Percentiles rank a stretch among this genome's conserved stretches.
These are phyloP conservation scores for Xanthoconium separans DNA, from an alignment of 1,284 basidiomycete species.

Conservation along the genomic window DNA sequence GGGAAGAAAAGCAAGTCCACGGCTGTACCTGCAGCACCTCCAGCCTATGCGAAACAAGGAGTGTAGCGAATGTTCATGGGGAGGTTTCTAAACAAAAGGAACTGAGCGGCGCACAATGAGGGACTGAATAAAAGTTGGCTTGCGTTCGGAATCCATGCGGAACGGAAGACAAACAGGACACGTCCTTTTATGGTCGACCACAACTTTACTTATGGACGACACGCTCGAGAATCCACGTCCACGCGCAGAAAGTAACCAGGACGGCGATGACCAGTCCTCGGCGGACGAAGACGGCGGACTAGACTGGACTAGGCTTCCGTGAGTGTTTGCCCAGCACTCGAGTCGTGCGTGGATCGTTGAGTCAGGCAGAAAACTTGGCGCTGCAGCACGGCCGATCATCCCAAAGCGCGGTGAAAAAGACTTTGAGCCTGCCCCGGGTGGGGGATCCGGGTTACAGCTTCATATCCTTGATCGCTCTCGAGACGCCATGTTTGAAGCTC, in stretches of 20 bases:
- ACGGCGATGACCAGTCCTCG: conserved; percentile 38
- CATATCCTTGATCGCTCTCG: conserved; percentile 71
- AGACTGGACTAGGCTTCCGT: conserved; percentile 60
- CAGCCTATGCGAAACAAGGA: conserved; percentile 54
- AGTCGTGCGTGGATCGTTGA: conserved; percentile 2
- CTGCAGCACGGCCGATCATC: conserved; percentile 52
- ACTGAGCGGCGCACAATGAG: conserved; percentile 32
- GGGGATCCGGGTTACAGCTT: conserved; percentile 78
- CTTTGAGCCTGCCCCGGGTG: conserved; percentile 80
- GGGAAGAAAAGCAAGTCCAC: conserved; percentile 97
- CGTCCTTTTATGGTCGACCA: conserved; percentile 7
- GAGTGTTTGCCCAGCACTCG: conserved; percentile 2
- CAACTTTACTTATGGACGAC: conserved; percentile 43
- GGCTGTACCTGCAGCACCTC: conserved; percentile 83
- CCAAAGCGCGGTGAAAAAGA: conserved; percentile 96
- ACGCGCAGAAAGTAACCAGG: conserved; percentile 16
- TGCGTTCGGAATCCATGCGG: conserved; percentile 28
- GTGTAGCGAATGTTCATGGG: conserved; percentile 12
- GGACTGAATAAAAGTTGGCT: conserved; percentile 37
- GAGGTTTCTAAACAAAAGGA: conserved; percentile 6
- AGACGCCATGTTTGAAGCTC: conserved; percentile 81
- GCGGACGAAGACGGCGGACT: conserved; percentile 57
- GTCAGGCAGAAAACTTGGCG: conserved; percentile 22
- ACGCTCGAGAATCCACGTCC: conserved; percentile 43
- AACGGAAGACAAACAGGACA: too few species aligned